Base-by-base conservation (phyloP, 2,329 filamentous ascomycete species). In the Fonsecaea pedrosoi region DNA sequence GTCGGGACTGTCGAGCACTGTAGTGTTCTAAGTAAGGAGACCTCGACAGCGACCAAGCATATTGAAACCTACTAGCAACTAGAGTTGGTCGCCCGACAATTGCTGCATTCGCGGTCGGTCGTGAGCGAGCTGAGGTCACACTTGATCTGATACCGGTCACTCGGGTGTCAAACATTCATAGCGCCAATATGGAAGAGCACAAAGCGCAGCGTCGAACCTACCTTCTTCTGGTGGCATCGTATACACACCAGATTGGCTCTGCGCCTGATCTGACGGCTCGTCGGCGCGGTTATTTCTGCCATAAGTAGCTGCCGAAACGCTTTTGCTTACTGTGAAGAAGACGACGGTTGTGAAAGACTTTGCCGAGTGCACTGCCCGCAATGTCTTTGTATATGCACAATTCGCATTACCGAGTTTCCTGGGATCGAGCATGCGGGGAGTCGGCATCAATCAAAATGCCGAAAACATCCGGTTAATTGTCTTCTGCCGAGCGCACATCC, bases 141-240 rank as follows among this genome's bases (percentile, higher is more conserved):
- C 10, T 50, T 50, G 18, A 50, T 30, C 45, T 50, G 45, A 13
- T 50, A 30, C 4, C 18, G 21, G 21, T 25, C 45, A 50, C 18
- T 8, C 9, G 18, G 13, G 45, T 4, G 10, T 50, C 21, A 50
- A 8, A 45, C 38, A 18, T 21, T 8, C n/a, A 9, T 48, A 1
- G 42, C 7, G 18, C n/a, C 21, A 7, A 4, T 12, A 21, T 48
- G 7, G 42, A 15, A 15, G 5, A 40, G n/a, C 18, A 10, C 42
- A 15, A 6, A 40, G 42, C 42, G 10, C 42, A 10, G 18, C 42
- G 42, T n/a, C n/a, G 42, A 48, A 48, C 21, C 21, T 13, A 50
- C 45, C 45, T 50, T 50, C 45, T 50, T 50, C 45, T 50, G 18
- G 18, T 50, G 45, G 45, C 45, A 50, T 13, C 45, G 45, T 10